phyloP scores from a whole-genome alignment of 202 grass and related monocot species.

The Alloteropsis angusta region DNA sequence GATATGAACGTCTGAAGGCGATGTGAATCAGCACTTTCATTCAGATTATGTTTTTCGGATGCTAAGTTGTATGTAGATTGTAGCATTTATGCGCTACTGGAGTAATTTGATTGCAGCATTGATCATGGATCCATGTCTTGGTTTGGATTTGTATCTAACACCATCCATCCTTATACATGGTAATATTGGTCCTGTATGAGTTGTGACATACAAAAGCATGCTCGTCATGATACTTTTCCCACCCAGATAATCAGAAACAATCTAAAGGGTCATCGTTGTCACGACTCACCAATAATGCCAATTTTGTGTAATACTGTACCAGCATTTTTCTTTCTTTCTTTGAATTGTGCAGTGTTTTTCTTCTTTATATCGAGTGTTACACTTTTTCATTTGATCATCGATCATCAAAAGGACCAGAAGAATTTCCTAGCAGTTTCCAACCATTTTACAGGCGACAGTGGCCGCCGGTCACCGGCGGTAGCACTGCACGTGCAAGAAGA shows the following conservation, averaged over 20 bases:
- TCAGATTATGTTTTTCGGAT: background rate
- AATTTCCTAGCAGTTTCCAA: background rate
- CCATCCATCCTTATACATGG: no score
- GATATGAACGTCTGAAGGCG: background rate
- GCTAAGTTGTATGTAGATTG: background rate
- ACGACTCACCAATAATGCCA: background rate
- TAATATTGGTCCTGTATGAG: background rate
- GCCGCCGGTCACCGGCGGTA: constrained; percentile 26
- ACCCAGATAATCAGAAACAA: constrained; percentile 1
- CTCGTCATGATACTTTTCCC: background rate
- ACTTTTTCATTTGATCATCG: background rate
- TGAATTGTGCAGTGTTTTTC: background rate
- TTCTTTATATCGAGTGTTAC: no score
- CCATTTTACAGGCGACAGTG: background rate
- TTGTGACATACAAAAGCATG: background rate
- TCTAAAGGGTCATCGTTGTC: background rate
- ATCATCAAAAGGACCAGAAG: background rate
- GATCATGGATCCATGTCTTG: background rate
- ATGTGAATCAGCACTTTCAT: background rate
- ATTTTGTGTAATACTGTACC: background rate
- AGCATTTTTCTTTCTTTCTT: background rate
- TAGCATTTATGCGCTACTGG: background rate
- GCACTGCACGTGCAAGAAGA: constrained; percentile 52
- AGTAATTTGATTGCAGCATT: no score
- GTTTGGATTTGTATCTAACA: background rate